Evolutionary conservation across 2,329 filamentous ascomycete species (phyloP).

Genomic region (Fusarium nygamai): DNA sequence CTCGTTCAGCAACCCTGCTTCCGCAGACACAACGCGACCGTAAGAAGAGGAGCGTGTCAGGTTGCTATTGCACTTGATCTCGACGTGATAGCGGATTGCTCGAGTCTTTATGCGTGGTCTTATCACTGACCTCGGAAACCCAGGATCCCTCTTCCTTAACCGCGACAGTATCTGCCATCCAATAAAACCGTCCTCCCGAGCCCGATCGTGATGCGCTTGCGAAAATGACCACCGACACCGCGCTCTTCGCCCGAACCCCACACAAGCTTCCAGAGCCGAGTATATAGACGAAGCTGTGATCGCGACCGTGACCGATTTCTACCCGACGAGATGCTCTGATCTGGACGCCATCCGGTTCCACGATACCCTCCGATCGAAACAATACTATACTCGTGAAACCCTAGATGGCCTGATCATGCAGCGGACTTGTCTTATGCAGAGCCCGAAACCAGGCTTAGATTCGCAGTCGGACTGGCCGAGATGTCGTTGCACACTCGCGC

Average conservation of each 20-base stretch:
- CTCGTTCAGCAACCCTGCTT: background rate
- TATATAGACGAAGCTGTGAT: background rate
- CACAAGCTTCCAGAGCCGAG: background rate
- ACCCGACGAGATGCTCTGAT: background rate
- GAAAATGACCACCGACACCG: background rate
- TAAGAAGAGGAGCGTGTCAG: background rate
- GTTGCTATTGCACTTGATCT: background rate
- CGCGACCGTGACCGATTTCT: background rate
- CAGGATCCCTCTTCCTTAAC: no score
- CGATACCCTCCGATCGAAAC: background rate
- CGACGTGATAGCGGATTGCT: background rate
- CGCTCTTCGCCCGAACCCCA: background rate
- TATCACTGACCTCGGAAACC: rapidly evolving
- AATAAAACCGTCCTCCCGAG: background rate
- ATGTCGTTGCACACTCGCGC: background rate
- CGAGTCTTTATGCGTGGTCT: no score
- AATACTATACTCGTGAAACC: background rate
- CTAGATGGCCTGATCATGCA: background rate
- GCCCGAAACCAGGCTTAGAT: background rate
- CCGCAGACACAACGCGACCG: background rate
- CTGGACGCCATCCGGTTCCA: background rate
- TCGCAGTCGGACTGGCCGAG: no score
- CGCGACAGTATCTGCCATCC: no score
- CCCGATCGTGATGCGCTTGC: background rate
- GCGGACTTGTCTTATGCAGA: background rate